Evolutionary conservation across 164 flowering plant genomes (phyloP), one percentile per base, ranked within the genome.

Genomic region (Piper longum): DNA sequence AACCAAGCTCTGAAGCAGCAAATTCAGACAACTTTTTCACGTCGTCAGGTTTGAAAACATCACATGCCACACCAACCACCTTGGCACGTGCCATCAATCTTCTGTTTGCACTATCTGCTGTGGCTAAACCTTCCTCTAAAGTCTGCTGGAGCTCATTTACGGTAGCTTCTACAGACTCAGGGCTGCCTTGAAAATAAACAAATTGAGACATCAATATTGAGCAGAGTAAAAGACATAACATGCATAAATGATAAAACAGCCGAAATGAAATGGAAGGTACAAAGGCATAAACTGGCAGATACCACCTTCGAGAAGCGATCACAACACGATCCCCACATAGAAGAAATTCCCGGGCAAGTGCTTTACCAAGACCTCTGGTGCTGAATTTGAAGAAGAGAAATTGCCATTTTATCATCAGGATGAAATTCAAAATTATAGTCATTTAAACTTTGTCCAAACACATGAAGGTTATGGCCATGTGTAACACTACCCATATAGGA

Each of bases 321-420:
- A 93, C 82, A 57, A 93, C 98, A 42, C 83, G 83, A 66, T 93
- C 98, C 66, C 97, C 96, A 60, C 97, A 93, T 59, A 93, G 97
- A 77, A 93, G 85, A 73, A 93, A 93, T 71, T 93, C 97, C 54
- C 96, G 79, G 63, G 98, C 98, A 71, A 89, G 91, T 4, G 98
- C 98, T 82, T 93, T 93, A 16, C 98, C 98, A 26, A 93, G 78
- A 60, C 98, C 98, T 58, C 98, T 82, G 36, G 98, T 89, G 70
- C 97, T 93, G 86, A 56, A 54, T 26, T 17, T 41, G 59, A 59
- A 64, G 40, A 54, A 56, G 8, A 45, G 44, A 18, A 4, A 5
- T 6, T 16, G 13, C 16, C 16, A 17, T 12, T 42, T 48, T 5
- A 48, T 2, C 52, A 48, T 12, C 9, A 48, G 12, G 14, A 48